Base-by-base conservation (phyloP, 148 eudicot genomes). In the Mesembryanthemum crystallinum region DNA sequence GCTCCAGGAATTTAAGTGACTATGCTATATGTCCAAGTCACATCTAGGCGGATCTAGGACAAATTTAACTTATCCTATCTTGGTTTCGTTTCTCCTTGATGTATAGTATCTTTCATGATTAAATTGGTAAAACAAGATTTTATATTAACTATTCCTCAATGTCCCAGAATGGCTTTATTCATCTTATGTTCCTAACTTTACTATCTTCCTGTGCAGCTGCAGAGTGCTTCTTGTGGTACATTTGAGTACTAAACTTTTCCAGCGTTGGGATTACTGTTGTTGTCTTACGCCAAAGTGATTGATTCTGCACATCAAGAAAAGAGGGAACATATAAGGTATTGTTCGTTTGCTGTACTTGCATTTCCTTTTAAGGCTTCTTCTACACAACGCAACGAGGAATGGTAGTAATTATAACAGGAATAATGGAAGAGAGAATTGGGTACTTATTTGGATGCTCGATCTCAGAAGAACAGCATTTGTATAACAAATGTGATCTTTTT, bases 291-390 rank as follows among this genome's bases (percentile, higher is more conserved):
- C 32, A 72, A 76, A 77, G 71, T 47, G 65, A 24, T 47, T 69
- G 78, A 77, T 82, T 73, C 84, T 77, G 78, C 77, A 61, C 66
- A 35, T 54, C 63, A 54, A 29, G 67, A 59, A 73, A 76, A 76
- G 66, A 70, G 55, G 60, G 73, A 54, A 64, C 51, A 67, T 72
- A 54, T 75, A 77, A 70, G 83, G 76, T 77, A 73, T 71, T 85
- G 81, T 81, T 81, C 88, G 73, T 74, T 82, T 72, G 24, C 57
- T 82, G 85, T 83, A 85, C 90, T 85, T 89, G 69, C 60, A 72
- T 61, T 80, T 84, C 82, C 85, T 81, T 80, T 76, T 73, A 67
- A 42, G 52, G 67, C 82, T 73, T 74, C 76, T 64, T 73, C 64
- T 28, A 25, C 30, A 49, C 62, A 64, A 82, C 59, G 57, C 73